Evolutionary conservation across 306 rosid species (phyloP), one percentile per base, ranked within the genome.

Genomic region (Arachis stenosperma): DNA sequence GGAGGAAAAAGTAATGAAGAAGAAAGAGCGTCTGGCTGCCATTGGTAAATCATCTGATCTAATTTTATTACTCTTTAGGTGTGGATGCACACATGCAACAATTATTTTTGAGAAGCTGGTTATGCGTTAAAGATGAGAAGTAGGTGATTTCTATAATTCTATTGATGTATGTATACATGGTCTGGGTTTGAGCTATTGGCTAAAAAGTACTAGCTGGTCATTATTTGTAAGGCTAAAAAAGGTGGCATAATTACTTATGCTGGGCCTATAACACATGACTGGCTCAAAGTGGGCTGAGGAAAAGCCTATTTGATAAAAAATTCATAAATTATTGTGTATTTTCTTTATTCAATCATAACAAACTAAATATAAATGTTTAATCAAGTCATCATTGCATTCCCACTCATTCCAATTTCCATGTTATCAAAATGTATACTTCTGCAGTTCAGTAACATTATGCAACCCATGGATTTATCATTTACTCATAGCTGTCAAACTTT

Each of bases 11-110:
- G 70, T 87, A 82, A 83, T 27, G 92, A 91, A 89, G 86, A 94
- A 90, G 90, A 94, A 94, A 79, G 89, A 94, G 82, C 90, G 99
- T 54, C 84, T 94, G 75, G 99, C 99, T 67, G 99, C 99, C 75
- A 94, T 94, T 87, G 99, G 99, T 94, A 88, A 82, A 74, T 76
- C 36, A 71, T 56, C 69, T 85, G 54, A 71, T 66, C 51, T 71
- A 55, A 41, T 60, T 78, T 27, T 71, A 3, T 73, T 54, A 50
- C 6, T 54, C 53, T 63, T 59, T 43, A 47, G 42, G 65, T 68
- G 48, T 71, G 54, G 58, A 73, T 57, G 73, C 17, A 73, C 50
- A 71, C 70, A 76, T 63, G 11, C 47, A 70, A 44, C 60, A 54
- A 66, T 65, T 55, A 71, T 56, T 75, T 69, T 58, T 71, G 57